Evolutionary conservation across 768 basidiomycete genomes (phyloP).

Genomic region (Collybia nuda): DNA sequence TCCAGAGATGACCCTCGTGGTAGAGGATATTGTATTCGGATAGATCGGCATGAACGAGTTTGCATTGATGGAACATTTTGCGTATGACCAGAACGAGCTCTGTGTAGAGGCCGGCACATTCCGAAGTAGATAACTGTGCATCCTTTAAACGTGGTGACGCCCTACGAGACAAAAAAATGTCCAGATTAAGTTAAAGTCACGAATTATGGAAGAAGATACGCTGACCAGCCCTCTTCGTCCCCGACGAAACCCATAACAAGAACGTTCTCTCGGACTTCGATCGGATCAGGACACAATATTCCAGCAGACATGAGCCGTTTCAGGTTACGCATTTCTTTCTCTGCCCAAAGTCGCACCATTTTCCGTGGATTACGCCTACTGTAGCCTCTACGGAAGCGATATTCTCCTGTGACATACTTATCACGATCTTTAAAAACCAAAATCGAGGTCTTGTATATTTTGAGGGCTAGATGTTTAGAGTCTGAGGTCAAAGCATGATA

Average conservation of each 20-base stretch:
- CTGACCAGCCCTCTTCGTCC: slow-evolving; percentile 76
- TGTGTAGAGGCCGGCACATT: slow-evolving; percentile 63
- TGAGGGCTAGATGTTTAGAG: slow-evolving; percentile 76
- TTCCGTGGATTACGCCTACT: slow-evolving; percentile 91
- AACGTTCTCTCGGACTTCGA: slow-evolving; percentile 96
- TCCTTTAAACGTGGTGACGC: slow-evolving; percentile 95
- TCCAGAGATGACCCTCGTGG: slow-evolving; percentile 76
- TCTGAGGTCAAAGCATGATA: slow-evolving; percentile 78
- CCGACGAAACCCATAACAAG: slow-evolving; percentile 95
- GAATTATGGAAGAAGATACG: slow-evolving; percentile 14
- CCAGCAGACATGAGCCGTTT: slow-evolving; percentile 82
- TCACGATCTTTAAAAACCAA: slow-evolving; percentile 97
- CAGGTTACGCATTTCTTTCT: slow-evolving; percentile 98
- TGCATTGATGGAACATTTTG: slow-evolving; percentile 86
- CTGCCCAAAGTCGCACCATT: slow-evolving; percentile 98
- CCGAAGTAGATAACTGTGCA: slow-evolving; percentile 51
- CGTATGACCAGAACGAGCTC: slow-evolving; percentile 82
- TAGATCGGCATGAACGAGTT: slow-evolving; percentile 95
- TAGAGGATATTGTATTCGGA: slow-evolving; percentile 98
- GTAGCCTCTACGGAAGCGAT: slow-evolving; percentile 91
- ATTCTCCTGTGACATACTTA: slow-evolving; percentile 93
- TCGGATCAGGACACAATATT: slow-evolving; percentile 81
- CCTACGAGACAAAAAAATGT: slow-evolving; percentile 40
- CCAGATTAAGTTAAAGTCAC: neutral
- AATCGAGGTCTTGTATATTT: slow-evolving; percentile 99